These are phyloP conservation scores for Colletotrichum sp. DNA, from an alignment of 2,329 filamentous ascomycete species.

Conservation along the genomic window DNA sequence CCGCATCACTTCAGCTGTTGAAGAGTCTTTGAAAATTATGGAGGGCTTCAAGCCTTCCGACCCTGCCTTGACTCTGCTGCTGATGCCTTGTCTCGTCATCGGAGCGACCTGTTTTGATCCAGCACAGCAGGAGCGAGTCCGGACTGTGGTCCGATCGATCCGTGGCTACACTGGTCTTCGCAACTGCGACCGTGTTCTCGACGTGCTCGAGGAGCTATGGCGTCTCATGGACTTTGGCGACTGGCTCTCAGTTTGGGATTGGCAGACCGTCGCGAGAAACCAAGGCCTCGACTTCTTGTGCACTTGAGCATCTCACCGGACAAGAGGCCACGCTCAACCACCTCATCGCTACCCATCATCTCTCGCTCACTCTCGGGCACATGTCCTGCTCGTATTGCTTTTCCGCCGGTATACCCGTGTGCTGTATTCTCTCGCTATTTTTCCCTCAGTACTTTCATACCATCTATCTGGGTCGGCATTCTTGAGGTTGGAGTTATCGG, in stretches of 20 bases:
- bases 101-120: constrained; percentile 64
- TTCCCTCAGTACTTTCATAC: neutral
- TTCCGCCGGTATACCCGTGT: constrained; percentile 12
- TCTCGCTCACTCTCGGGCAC: neutral
- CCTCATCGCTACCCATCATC: neutral
- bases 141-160: constrained; percentile 53
- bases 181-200: constrained; percentile 58
- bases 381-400: neutral
- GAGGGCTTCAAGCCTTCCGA: constrained; percentile 62
- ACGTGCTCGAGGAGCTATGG: constrained; percentile 66
- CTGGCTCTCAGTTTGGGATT: constrained; percentile 67
- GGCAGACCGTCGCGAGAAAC: constrained; percentile 60
- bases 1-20: constrained; percentile 58
- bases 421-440: constrained; percentile 14
- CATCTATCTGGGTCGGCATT: neutral
- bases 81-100: constrained; percentile 66
- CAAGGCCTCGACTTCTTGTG: constrained; percentile 64
- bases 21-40: constrained; percentile 60
- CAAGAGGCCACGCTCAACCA: neutral
- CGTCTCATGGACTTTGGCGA: constrained; percentile 62
- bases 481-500: constrained; percentile 2
- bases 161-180: constrained; percentile 65
- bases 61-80: constrained; percentile 62
- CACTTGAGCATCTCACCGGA: constrained; percentile 30
- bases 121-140: constrained; percentile 56